Base-by-base conservation (phyloP, 306 rosid species). In the Morella rubra region DNA sequence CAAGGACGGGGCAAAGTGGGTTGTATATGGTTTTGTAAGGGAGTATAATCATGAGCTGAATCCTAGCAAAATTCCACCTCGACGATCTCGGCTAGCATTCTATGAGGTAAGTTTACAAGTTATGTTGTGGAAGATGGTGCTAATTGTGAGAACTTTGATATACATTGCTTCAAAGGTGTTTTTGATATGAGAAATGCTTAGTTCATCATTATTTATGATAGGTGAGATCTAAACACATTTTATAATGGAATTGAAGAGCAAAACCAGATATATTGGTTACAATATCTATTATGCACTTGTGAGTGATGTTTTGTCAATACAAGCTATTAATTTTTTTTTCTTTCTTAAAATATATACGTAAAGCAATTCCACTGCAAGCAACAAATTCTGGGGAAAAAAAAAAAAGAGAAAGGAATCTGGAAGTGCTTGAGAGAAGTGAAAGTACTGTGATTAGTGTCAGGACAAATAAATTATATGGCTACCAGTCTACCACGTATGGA, bases 21-120 rank as follows among this genome's bases (percentile, higher is more conserved):
- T 64, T 47, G 49, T 75, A 61, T 75, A 75, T 49, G 78, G 72
- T 61, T 75, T 75, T 65, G 73, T 64, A 37, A 65, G 64, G 51
- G 72, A 75, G 12, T 72, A 75, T 75, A 75, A 75, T 42, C 79
- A 75, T 75, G 79, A 64, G 42, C 50, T 75, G 50, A 75, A 64
- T 75, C 79, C 73, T 20, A 75, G 72, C 44, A 75, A 62, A 32
- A 41, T 75, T 49, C 62, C 72, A 49, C 79, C 79, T 37, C 73
- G 73, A 37, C 72, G 79, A 47, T 75, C 79, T 27, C 79, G 73
- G 61, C 32, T 64, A 49, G 72, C 79, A n/a, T 75, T 75, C 13
- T 40, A 62, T 49, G 79, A 75, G 79, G 79, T 75, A 65, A 18
- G 44, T 18, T 73, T 19, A 54, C 3, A 3, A 46, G 11, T 58